These are phyloP conservation scores for Cryptosporidium ryanae DNA, from an alignment of 169 alveolate species.

Conservation along the genomic window DNA sequence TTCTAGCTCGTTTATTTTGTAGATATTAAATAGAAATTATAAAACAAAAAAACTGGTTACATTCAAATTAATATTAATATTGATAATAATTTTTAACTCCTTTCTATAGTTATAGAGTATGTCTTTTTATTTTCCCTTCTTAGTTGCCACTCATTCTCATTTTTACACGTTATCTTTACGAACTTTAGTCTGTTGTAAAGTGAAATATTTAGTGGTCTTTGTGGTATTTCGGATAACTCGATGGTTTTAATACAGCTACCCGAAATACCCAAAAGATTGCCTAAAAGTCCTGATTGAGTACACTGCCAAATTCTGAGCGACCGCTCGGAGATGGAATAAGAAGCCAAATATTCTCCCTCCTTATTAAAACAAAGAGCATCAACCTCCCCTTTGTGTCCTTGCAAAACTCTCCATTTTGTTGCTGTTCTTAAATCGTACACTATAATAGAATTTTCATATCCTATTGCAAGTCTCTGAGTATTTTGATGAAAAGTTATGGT, in stretches of 20 bases:
- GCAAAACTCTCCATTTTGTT: constrained; percentile 80
- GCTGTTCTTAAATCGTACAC: constrained; percentile 84
- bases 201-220: constrained; percentile 23
- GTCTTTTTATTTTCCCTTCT: constrained; percentile 83
- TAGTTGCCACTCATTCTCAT: constrained; percentile 81
- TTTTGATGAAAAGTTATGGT: constrained; percentile 83
- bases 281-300: constrained; percentile 73
- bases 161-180: constrained; percentile 81
- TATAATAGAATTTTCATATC: constrained; percentile 76
- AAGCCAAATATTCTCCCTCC: constrained; percentile 77
- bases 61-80: no score
- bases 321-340: constrained; percentile 74
- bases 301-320: constrained; percentile 78
- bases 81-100: background rate
- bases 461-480: constrained; percentile 83
- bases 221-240: constrained; percentile 31
- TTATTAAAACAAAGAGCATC: constrained; percentile 75
- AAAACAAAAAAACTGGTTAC: background rate
- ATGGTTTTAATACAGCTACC: constrained; percentile 67
- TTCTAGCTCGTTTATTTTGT: constrained; percentile 88
- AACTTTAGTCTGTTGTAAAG: constrained; percentile 71
- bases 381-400: constrained; percentile 78
- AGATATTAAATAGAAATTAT: background rate
- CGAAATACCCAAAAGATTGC: constrained; percentile 69
- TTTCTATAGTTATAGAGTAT: constrained; percentile 79